These are phyloP conservation scores for Triticum timopheevii DNA, from an alignment of 176 grass and related monocot species.

Conservation along the genomic window DNA sequence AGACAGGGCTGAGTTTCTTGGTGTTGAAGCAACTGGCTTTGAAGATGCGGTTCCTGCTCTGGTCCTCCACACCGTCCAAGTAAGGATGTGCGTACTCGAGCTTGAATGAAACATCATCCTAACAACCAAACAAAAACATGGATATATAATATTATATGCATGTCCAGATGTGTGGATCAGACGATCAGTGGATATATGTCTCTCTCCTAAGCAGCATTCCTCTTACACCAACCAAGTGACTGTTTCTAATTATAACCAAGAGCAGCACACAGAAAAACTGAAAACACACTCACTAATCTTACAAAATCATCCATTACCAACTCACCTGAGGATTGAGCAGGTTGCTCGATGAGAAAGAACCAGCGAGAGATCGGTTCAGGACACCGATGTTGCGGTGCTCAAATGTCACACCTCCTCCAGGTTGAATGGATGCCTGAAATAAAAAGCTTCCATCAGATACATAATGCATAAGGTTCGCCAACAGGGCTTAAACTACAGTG, in stretches of 20 bases:
- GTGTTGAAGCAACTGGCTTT: constrained; percentile 89
- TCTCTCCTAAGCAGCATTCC: background rate
- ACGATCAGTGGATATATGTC: background rate
- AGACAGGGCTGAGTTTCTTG: constrained; percentile 90
- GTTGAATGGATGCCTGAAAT: constrained; percentile 90
- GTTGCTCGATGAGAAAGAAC: constrained; percentile 87
- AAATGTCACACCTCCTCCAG: constrained; percentile 92
- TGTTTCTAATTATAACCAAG: constrained; percentile 3
- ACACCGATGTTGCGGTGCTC: constrained; percentile 90
- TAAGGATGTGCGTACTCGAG: constrained; percentile 89
- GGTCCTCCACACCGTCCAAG: constrained; percentile 78
- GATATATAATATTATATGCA: background rate
- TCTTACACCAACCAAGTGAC: background rate
- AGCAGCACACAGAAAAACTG: background rate
- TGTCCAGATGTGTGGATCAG: background rate
- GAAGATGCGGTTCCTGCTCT: constrained; percentile 78
- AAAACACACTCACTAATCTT: background rate
- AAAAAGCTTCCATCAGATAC: constrained; percentile 26
- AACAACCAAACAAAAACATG: background rate
- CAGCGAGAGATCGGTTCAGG: constrained; percentile 81
- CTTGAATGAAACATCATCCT: constrained; percentile 96
- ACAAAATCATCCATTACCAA: background rate
- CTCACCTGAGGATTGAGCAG: constrained; percentile 92
- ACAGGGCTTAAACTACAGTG: background rate
- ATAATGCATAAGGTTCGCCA: background rate